Base-by-base conservation (phyloP, 805 yeast species). In the Sungouiella blattae region DNA sequence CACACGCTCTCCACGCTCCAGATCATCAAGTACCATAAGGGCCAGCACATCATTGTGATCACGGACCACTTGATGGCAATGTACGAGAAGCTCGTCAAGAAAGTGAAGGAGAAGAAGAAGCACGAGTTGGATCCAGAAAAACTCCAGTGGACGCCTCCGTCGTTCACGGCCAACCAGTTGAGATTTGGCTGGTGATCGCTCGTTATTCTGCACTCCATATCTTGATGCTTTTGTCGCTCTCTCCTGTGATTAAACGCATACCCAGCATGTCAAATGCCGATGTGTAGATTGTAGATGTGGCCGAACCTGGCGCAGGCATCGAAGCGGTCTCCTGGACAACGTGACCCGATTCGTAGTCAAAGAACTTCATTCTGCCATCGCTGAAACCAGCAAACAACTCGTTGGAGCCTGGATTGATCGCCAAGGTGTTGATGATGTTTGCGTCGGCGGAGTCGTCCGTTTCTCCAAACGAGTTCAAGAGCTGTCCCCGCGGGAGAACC, bases 151-250 rank as follows among this genome's bases (percentile, higher is more conserved):
- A 85, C 83, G 46, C 98, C 98, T 6, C 98, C 98, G 0, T 83
- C 86, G 63, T 85, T 83, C 57, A 91, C 97, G 3, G 96, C 97
- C 16, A 89, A 95, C 35, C 98, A 93, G 67, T 68, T 93, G 52
- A 72, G 97, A 50, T 93, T 93, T 62, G 97, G 96, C 3, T 89
- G 97, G 96, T 89, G 62, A 63, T n/a, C n/a, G n/a, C n/a, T n/a
- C n/a, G 12, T 18, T 23, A 29, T 7, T 59, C 67, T 40, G 74
- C 76, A 33, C 65, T 72, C 91, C 93, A 87, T 1, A 86, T 65
- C 54, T 83, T 85, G 26, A 87, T 76, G 54, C 85, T 79, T 54
- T 89, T 89, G 59, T 91, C 98, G n/a, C 86, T 79, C 49, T 86
- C 95, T 32, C 96, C 87, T 1, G 96, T 86, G 14, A 93, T 72